Evolutionary conservation across 306 rosid species (phyloP).

Genomic region (Morella rubra): DNA sequence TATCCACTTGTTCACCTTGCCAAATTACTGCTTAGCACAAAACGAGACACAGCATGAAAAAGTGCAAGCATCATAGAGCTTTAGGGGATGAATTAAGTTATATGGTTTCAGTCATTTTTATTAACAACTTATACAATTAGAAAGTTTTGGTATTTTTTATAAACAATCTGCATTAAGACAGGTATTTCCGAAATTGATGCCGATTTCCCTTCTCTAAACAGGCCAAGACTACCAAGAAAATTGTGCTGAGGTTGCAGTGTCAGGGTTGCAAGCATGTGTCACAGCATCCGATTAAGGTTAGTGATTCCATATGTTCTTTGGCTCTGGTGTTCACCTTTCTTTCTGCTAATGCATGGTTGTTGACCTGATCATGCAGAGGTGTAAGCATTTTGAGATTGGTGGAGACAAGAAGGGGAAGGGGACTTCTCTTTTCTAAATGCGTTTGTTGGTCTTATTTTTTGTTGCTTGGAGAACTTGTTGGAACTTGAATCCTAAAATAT

Average conservation of each 20-base stretch:
- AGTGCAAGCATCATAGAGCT: neutral
- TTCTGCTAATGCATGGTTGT: neutral
- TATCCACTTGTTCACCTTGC: no score
- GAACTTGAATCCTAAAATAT: neutral
- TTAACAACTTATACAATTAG: no score
- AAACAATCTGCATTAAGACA: no score
- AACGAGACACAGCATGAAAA: no score
- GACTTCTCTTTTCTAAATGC: slow-evolving; percentile 46
- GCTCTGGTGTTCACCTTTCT: neutral
- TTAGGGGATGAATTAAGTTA: neutral
- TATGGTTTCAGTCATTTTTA: neutral
- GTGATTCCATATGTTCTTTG: neutral
- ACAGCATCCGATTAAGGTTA: slow-evolving; percentile 51
- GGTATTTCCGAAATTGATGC: neutral
- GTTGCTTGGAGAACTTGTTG: neutral
- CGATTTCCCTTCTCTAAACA: slow-evolving; percentile 9
- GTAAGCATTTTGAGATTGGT: slow-evolving; percentile 65
- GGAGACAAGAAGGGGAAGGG: slow-evolving; percentile 66
- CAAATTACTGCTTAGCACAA: neutral
- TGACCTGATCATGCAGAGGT: slow-evolving; percentile 44
- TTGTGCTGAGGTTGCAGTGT: slow-evolving; percentile 58
- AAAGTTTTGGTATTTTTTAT: no score
- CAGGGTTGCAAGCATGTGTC: slow-evolving; percentile 61
- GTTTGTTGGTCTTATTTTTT: neutral
- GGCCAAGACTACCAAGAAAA: slow-evolving; percentile 62